Evolutionary conservation across 176 grass and related monocot species (phyloP).

Genomic region (Eleusine coracana): DNA sequence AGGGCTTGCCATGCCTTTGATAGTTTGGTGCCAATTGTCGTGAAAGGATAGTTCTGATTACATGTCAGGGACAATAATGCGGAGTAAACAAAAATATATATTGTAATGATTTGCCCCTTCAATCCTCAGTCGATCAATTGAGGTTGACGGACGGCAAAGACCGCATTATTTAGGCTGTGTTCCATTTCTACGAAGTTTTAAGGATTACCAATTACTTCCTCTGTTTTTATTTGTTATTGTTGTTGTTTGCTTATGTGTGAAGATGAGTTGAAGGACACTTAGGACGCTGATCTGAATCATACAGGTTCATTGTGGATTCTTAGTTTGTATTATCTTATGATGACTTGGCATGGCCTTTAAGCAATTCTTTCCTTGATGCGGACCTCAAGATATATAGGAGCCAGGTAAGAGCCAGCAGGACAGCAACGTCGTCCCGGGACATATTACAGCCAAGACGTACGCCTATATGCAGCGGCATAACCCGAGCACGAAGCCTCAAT

Average conservation of each 20-base stretch:
- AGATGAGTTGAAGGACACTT: neutral
- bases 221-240: neutral
- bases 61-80: conserved; percentile 25
- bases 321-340: neutral
- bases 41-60: neutral
- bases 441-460: conserved; percentile 27
- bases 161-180: neutral
- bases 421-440: neutral
- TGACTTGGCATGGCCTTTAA: conserved; percentile 24
- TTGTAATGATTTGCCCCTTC: neutral
- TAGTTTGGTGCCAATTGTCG: neutral
- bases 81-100: conserved; percentile 4
- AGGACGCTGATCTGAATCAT: neutral
- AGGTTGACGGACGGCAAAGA: conserved; percentile 15
- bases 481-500: conserved; percentile 8
- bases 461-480: conserved; percentile 3
- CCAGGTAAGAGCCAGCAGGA: neutral
- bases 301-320: neutral
- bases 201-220: too few species aligned
- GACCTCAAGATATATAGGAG: neutral
- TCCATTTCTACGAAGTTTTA: too few species aligned
- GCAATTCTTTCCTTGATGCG: conserved; percentile 26
- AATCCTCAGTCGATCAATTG: neutral
- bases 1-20: neutral
- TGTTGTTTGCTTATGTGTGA: too few species aligned